Evolutionary conservation across 305 asterid species (phyloP).

Genomic region (Nicotiana rustica): DNA sequence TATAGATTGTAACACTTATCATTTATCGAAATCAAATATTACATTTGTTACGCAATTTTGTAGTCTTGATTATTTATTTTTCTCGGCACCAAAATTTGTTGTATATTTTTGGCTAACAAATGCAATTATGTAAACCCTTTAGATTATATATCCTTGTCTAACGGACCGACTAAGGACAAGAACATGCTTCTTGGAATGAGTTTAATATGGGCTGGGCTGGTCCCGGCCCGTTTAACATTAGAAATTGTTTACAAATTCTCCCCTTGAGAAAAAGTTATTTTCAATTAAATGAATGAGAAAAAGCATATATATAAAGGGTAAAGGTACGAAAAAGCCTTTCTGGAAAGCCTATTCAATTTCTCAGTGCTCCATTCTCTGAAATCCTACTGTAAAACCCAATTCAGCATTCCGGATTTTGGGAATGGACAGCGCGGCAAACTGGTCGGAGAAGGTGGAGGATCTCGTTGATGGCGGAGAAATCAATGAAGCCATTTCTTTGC

Average conservation of each 20-base stretch:
- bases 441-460: constrained; percentile 86
- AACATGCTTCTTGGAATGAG: no score
- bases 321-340: neutral
- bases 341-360: neutral
- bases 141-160: neutral
- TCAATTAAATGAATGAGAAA: neutral
- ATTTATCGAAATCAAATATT: no score
- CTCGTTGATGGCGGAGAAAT: constrained; percentile 60
- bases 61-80: no score
- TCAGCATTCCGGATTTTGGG: neutral
- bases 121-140: no score
- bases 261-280: neutral
- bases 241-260: neutral
- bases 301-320: neutral
- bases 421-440: constrained; percentile 43
- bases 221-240: neutral
- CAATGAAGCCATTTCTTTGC: constrained; percentile 58
- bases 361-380: constrained; percentile 13
- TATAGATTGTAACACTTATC: no score
- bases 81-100: no score
- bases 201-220: no score
- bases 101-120: no score
- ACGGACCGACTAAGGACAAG: neutral
- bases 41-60: no score
- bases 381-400: neutral